Percentiles rank a stretch among this genome's conserved stretches.
Evolutionary conservation across 2,329 filamentous ascomycete species (phyloP).

Genomic region (Basipetospora chlamydospora): DNA sequence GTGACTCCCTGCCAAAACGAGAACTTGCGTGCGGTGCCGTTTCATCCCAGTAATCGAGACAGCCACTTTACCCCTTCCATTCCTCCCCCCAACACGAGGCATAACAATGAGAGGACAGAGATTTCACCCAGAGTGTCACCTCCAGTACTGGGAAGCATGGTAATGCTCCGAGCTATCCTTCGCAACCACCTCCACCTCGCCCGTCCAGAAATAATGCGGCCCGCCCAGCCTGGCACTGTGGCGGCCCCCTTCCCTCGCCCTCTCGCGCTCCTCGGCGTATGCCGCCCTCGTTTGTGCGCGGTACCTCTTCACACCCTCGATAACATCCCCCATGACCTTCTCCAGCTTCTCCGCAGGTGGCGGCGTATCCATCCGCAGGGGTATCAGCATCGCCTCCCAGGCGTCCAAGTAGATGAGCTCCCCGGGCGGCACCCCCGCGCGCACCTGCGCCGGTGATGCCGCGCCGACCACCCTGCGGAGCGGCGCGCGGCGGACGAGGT

Average conservation of each 20-base stretch:
- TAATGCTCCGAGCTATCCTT: conserved; percentile 9
- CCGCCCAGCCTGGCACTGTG: conserved; percentile 8
- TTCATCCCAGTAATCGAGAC: too few species aligned
- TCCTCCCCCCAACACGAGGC: not conserved
- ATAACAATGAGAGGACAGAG: conserved; percentile 2
- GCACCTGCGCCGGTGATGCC: conserved; percentile 32
- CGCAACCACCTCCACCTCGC: conserved; percentile 18
- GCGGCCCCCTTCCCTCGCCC: conserved; percentile 4
- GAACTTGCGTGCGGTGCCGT: too few species aligned
- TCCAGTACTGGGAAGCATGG: conserved; percentile 8
- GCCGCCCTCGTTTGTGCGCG: conserved; percentile 14
- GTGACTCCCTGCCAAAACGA: too few species aligned
- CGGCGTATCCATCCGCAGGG: conserved; percentile 16
- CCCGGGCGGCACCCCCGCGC: conserved; percentile 31
- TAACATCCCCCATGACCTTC: conserved; percentile 26
- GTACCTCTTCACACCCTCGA: conserved; percentile 25
- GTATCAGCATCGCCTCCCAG: conserved; percentile 34
- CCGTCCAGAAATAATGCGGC: conserved; percentile 23
- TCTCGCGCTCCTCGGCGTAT: conserved; percentile 4
- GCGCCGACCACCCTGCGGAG: conserved; percentile 25
- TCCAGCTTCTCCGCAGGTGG: conserved; percentile 17
- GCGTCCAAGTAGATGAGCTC: conserved; percentile 33
- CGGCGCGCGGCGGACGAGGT: conserved; percentile 21
- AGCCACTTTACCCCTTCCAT: too few species aligned
- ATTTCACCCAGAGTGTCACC: conserved; percentile 2